Evolutionary conservation across 2,329 filamentous ascomycete species (phyloP).

Genomic region (Ophiostoma novo-ulmi): DNA sequence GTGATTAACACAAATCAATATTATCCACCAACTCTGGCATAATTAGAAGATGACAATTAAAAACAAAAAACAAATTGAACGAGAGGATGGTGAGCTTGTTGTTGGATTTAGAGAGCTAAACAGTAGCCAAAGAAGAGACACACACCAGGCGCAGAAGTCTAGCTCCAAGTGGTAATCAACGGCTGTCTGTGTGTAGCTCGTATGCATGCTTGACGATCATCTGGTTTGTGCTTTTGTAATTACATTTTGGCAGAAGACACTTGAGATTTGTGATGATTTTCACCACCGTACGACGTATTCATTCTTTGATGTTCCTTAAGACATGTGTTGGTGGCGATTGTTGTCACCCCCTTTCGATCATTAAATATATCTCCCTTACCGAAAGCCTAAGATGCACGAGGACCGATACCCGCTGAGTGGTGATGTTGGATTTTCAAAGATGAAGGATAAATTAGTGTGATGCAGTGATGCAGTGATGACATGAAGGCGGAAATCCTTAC

Average conservation of each 20-base stretch:
- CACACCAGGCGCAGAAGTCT: not conserved
- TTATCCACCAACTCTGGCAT: not conserved
- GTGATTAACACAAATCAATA: not conserved
- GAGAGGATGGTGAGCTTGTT: not conserved
- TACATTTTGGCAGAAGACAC: not conserved
- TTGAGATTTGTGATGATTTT: not conserved
- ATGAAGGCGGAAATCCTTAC: not conserved
- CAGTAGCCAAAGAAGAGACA: not conserved
- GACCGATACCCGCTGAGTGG: not conserved
- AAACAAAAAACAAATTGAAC: not conserved
- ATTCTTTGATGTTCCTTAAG: not conserved
- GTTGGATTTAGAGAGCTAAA: not conserved
- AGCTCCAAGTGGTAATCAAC: not conserved
- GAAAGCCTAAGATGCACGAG: not conserved
- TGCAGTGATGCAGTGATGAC: not conserved
- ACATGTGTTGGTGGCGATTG: not conserved
- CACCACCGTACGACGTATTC: not conserved
- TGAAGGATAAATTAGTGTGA: not conserved
- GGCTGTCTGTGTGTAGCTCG: not conserved
- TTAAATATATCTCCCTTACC: not conserved
- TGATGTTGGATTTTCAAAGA: not conserved
- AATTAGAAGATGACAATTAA: not conserved
- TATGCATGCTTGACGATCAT: constrained; percentile 6
- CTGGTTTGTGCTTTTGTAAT: not conserved
- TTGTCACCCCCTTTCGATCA: not conserved